Evolutionary conservation across 2,329 filamentous ascomycete species (phyloP).

Genomic region (Pseudocercospora vitis): DNA sequence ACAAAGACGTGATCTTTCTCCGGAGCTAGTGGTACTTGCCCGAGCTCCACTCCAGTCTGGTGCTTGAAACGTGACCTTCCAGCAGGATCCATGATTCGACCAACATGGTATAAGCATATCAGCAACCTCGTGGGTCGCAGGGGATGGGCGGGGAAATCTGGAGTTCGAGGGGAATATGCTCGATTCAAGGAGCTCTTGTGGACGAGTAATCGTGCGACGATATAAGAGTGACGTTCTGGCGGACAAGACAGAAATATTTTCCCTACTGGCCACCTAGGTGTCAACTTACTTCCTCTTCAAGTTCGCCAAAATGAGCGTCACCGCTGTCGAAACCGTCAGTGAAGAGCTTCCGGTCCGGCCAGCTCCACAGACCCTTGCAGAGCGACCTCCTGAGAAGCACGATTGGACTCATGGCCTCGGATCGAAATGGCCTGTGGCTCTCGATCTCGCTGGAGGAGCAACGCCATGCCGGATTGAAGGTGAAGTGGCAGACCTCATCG

Average conservation of each 20-base stretch:
- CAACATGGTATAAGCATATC: not conserved
- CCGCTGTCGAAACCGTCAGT: not conserved
- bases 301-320: not conserved
- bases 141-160: constrained; percentile 2
- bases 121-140: not conserved
- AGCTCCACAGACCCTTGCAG: not conserved
- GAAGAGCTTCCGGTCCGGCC: not conserved
- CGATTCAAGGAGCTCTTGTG: not conserved
- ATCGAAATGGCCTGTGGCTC: constrained; percentile 24
- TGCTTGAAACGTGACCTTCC: not conserved
- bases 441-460: constrained; percentile 29
- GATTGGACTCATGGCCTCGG: constrained; percentile 10
- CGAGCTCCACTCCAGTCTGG: not conserved
- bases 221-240: not conserved
- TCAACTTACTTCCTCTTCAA: not conserved
- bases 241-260: not conserved
- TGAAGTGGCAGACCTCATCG: constrained; percentile 38
- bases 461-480: constrained; percentile 44
- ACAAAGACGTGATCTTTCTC: not conserved
- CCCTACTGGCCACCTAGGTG: not conserved
- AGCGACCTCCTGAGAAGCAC: not conserved
- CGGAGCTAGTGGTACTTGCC: constrained; percentile 1
- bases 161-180: not conserved
- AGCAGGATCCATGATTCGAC: not conserved
- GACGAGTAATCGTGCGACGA: not conserved